Base-by-base conservation (phyloP, 352 stramenopile genomes). In the Phytophthora hibernalis region DNA sequence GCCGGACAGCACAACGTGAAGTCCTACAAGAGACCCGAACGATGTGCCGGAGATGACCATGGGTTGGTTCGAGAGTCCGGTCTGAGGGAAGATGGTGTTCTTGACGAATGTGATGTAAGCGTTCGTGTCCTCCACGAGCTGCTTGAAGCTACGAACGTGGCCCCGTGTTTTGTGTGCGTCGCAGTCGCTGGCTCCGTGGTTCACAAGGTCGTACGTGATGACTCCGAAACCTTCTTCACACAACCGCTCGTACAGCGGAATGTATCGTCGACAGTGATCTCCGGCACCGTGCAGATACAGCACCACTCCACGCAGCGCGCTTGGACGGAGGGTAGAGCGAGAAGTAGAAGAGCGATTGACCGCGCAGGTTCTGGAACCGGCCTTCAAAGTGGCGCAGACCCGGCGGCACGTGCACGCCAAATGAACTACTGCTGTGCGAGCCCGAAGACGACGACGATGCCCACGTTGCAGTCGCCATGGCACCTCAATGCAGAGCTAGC, bases 41-140 rank as follows among this genome's bases (percentile, higher is more conserved):
- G 75, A 85, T 40, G 82, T 84, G 62, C 80, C 79, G 61, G 80
- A 77, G 59, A 90, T 78, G 54, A 86, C 66, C 26, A 87, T 55
- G 28, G 77, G 79, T 56, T 61, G 60, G 42, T 37, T 11, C 12
- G 11, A 12, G 31, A 37, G 30, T 12, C 54, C 51, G 21, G 69
- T 61, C 28, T 62, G 30, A 5, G 75, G 59, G 33, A 79, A 74
- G 20, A 83, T 55, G 12, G 22, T 16, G 50, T 58, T 20, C 50
- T 82, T 74, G 5, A 72, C 68, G 60, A 82, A 79, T n/a, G 58
- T 33, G 28, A 84, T 37, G 52, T 72, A 76, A 12, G 40, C 49
- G 53, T 86, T 70, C 20, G 69, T 78, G 61, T 86, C 77, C 54
- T 86, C 72, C 54, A 86, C 66, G 45, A 86, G 68, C 54, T 82